These are phyloP conservation scores for Aspergillus brunneoviolaceus DNA, from an alignment of 2,329 filamentous ascomycete genomes.

Conservation along the genomic window DNA sequence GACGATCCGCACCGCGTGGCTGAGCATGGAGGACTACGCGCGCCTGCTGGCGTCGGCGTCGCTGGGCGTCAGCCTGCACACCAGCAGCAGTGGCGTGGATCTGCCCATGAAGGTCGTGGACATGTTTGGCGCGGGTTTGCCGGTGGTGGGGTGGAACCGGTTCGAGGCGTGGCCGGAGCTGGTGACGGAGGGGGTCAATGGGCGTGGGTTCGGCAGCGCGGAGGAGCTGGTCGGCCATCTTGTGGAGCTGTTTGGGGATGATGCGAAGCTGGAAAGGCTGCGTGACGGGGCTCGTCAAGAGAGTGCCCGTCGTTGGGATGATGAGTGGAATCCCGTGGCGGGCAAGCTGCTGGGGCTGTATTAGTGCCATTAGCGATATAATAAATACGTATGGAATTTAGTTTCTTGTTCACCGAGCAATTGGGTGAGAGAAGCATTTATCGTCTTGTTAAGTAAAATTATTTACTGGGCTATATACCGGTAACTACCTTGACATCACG, in stretches of 20 bases:
- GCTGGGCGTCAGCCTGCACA: constrained; percentile 87
- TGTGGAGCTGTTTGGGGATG: constrained; percentile 61
- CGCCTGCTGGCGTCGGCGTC: constrained; percentile 79
- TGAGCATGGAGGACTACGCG: constrained; percentile 82
- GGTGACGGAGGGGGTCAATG: constrained; percentile 84
- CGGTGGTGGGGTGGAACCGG: constrained; percentile 79
- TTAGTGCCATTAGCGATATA: not conserved
- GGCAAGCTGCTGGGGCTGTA: constrained; percentile 64
- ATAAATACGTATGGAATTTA: no score
- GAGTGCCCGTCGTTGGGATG: constrained; percentile 78
- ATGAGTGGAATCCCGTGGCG: constrained; percentile 86
- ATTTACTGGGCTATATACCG: not conserved
- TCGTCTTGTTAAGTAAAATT: no score
- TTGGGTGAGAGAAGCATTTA: no score
- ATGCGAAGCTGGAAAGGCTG: constrained; percentile 58
- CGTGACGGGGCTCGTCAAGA: constrained; percentile 71
- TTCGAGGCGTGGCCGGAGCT: constrained; percentile 90
- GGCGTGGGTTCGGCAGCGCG: constrained; percentile 75
- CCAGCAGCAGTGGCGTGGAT: constrained; percentile 89
- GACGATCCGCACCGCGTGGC: constrained; percentile 77
- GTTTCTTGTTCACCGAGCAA: no score
- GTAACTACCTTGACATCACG: constrained; percentile 2
- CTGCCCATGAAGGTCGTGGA: constrained; percentile 99
- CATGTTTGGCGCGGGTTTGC: constrained; percentile 94
- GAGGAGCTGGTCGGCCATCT: constrained; percentile 65